Conservation (phyloP, 139 green algal species). For the Eudorina sp. region DNA sequence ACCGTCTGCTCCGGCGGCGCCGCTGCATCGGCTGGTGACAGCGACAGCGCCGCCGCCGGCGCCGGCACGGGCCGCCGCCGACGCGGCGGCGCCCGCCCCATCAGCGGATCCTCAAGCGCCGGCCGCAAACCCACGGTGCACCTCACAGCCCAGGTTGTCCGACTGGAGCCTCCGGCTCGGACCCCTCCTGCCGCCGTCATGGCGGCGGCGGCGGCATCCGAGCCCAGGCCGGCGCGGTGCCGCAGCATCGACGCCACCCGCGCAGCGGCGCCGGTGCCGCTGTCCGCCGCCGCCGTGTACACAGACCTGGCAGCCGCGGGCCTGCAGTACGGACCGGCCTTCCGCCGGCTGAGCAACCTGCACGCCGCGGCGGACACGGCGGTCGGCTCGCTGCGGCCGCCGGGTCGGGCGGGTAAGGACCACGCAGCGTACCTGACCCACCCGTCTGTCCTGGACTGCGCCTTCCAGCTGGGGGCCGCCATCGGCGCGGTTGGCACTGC, state of each 20-base stretch:
- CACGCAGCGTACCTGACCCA: constrained; percentile 43
- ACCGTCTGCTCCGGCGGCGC: constrained; percentile 20
- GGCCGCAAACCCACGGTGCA: neutral
- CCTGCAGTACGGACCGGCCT: constrained; percentile 89
- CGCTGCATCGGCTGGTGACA: neutral
- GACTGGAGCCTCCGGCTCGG: neutral
- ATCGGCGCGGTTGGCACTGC: neutral
- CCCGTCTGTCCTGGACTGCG: constrained; percentile 66
- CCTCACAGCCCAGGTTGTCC: neutral
- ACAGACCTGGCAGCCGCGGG: constrained; percentile 75
- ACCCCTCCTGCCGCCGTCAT: neutral
- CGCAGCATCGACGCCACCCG: constrained; percentile 17
- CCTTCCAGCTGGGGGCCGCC: constrained; percentile 76
- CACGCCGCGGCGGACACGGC: constrained; percentile 56
- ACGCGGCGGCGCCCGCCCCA: no score
- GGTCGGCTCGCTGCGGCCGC: neutral
- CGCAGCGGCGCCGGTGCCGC: constrained; percentile 47
- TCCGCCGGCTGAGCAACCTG: constrained; percentile 83
- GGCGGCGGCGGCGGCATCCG: neutral
- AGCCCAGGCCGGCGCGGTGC: neutral
- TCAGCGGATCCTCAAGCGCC: neutral
- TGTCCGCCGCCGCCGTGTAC: constrained; percentile 76
- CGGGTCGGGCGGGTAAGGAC: neutral
- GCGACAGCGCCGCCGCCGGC: neutral
- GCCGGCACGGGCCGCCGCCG: neutral